These are phyloP conservation scores for Strigomonas galati DNA, from an alignment of 208 protist species.

Conservation along the genomic window DNA sequence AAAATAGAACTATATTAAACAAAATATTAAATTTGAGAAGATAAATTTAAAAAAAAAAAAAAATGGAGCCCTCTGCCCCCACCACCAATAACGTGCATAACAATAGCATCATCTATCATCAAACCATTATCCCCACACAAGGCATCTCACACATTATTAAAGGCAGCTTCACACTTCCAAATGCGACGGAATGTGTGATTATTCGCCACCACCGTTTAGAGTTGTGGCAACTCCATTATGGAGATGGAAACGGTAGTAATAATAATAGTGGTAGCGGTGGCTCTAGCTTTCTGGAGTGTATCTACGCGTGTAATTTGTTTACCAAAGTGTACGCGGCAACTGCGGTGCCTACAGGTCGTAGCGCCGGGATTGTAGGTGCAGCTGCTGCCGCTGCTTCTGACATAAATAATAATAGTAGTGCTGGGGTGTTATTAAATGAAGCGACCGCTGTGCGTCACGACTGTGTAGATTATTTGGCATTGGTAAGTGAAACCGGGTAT, in stretches of 20 bases:
- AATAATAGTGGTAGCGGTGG: not conserved
- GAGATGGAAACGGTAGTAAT: slow-evolving; percentile 20
- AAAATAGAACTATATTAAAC: not conserved
- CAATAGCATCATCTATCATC: slow-evolving; percentile 69
- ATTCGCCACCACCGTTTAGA: slow-evolving; percentile 64
- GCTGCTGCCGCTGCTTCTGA: no score
- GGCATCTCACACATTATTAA: slow-evolving; percentile 64
- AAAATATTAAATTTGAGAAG: slow-evolving; percentile 3
- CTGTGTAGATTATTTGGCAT: slow-evolving; percentile 90
- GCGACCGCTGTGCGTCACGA: slow-evolving; percentile 8
- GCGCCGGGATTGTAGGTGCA: not conserved
- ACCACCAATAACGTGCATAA: slow-evolving; percentile 19
- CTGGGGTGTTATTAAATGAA: not conserved
- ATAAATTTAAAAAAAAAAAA: slow-evolving; percentile 6
- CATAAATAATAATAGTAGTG: not conserved
- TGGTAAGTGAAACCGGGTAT: slow-evolving; percentile 94
- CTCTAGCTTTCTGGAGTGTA: slow-evolving; percentile 39
- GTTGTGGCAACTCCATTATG: slow-evolving; percentile 66
- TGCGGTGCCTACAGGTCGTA: slow-evolving; percentile 43
- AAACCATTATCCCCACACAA: slow-evolving; percentile 79
- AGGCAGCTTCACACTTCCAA: slow-evolving; percentile 73
- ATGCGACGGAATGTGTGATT: slow-evolving; percentile 59
- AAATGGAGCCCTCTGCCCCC: slow-evolving; percentile 10
- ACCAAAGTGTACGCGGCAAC: slow-evolving; percentile 54
- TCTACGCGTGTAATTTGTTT: slow-evolving; percentile 61